phyloP scores from a whole-genome alignment of 495 filamentous ascomycete genomes.

The Neurospora tetrasperma region DNA sequence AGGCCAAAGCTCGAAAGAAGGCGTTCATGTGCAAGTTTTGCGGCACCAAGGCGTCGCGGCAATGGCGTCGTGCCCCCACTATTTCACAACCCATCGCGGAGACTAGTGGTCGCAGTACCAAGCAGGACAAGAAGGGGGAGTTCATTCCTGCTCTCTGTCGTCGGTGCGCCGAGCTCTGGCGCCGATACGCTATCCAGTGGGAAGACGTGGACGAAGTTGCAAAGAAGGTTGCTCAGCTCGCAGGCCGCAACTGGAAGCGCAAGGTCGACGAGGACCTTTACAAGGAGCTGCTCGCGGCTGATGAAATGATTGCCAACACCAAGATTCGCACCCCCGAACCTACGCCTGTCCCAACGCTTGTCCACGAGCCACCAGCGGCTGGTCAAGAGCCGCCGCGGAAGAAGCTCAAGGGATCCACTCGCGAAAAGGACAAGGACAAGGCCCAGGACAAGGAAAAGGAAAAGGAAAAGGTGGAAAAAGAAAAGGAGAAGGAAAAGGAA shows the following conservation, averaged over 20 bases:
- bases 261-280: slow-evolving; percentile 86
- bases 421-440: slow-evolving; percentile 32
- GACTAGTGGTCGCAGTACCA: slow-evolving; percentile 45
- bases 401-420: slow-evolving; percentile 35
- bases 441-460: slow-evolving; percentile 48
- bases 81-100: slow-evolving; percentile 66
- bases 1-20: slow-evolving; percentile 66
- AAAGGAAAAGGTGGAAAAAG: slow-evolving; percentile 33
- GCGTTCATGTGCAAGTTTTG: slow-evolving; percentile 96
- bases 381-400: slow-evolving; percentile 40
- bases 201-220: slow-evolving; percentile 89
- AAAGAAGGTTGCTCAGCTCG: slow-evolving; percentile 75
- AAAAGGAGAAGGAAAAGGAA: neutral
- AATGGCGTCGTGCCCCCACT: slow-evolving; percentile 86
- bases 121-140: slow-evolving; percentile 63
- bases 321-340: slow-evolving; percentile 31
- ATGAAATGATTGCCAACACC: slow-evolving; percentile 38
- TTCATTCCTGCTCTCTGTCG: slow-evolving; percentile 78
- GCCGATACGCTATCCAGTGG: slow-evolving; percentile 90
- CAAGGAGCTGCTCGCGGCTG: slow-evolving; percentile 54
- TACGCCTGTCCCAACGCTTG: slow-evolving; percentile 25
- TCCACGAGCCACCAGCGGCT: slow-evolving; percentile 5
- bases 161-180: slow-evolving; percentile 84
- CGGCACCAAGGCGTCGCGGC: slow-evolving; percentile 60
- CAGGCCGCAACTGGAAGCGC: slow-evolving; percentile 78